Conservation (phyloP, 805 yeast species). For the Hanseniaspora clermontiae region DNA sequence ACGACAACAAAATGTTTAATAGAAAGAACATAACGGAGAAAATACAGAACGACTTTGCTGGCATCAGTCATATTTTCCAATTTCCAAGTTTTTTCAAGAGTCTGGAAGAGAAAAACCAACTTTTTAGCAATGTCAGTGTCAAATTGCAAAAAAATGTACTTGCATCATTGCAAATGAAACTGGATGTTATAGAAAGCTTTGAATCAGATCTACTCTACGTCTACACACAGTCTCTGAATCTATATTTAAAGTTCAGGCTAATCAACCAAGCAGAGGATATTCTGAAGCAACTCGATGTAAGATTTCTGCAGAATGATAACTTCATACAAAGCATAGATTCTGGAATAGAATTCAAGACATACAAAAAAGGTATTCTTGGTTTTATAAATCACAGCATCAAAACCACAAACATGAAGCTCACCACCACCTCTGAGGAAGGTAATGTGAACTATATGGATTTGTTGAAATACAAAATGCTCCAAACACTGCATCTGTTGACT, state of each 20-base stretch:
- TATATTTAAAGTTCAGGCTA: conserved; percentile 22
- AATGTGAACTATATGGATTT: background rate
- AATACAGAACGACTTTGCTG: conserved; percentile 26
- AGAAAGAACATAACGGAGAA: conserved; percentile 25
- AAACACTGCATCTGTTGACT: background rate
- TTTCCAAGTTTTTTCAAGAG: conserved; percentile 7
- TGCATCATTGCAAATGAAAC: conserved; percentile 10
- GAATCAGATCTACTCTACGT: conserved; percentile 15
- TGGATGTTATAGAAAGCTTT: conserved; percentile 8
- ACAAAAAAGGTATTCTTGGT: background rate
- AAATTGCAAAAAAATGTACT: background rate
- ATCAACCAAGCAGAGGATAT: conserved; percentile 22
- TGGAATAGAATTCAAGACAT: background rate
- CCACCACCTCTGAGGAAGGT: background rate
- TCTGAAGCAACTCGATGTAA: conserved; percentile 16
- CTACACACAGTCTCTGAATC: conserved; percentile 21
- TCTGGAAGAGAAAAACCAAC: background rate
- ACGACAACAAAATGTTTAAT: conserved; percentile 26
- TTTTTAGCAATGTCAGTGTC: background rate
- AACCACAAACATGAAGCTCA: background rate
- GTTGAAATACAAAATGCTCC: background rate
- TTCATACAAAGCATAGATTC: background rate
- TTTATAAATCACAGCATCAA: background rate
- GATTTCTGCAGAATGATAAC: conserved; percentile 11
- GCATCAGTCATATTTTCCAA: conserved; percentile 4